Percentiles rank a stretch among this genome's conserved stretches.
phyloP scores from a whole-genome alignment of 1,284 basidiomycete genomes.

The Mycena sp. region DNA sequence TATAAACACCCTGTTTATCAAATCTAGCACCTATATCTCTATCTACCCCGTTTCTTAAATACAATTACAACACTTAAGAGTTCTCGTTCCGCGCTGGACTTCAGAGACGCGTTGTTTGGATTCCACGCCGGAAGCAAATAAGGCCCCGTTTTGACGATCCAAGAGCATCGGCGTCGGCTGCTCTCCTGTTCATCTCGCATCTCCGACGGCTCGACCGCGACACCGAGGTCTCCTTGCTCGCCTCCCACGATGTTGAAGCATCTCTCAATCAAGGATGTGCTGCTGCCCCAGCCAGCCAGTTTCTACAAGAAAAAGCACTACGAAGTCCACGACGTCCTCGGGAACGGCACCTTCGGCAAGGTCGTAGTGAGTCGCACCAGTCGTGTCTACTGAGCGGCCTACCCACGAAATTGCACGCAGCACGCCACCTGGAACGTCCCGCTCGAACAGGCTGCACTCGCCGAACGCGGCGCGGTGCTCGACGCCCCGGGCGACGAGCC shows the following conservation, averaged over 20 bases:
- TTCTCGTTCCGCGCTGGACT: too few species aligned
- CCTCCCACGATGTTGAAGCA: constrained; percentile 30
- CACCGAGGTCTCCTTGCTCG: too few species aligned
- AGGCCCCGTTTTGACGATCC: too few species aligned
- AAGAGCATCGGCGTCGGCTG: too few species aligned
- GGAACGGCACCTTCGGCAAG: constrained; percentile 87
- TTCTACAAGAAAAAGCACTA: constrained; percentile 88
- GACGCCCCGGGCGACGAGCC: constrained; percentile 25
- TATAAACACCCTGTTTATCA: too few species aligned
- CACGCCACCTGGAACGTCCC: constrained; percentile 80
- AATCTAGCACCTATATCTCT: too few species aligned
- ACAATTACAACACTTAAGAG: too few species aligned
- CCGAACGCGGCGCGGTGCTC: constrained; percentile 63
- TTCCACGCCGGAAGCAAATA: too few species aligned
- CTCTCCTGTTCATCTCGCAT: too few species aligned
- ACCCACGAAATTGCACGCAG: constrained; percentile 43
- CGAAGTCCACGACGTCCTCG: constrained; percentile 77
- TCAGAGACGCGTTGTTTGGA: too few species aligned
- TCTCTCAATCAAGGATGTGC: constrained; percentile 50
- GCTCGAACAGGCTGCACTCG: constrained; percentile 61
- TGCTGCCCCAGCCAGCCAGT: constrained; percentile 85
- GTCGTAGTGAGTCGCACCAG: constrained; percentile 71
- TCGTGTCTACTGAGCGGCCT: neutral
- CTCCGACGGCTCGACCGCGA: too few species aligned
- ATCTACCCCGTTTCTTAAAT: too few species aligned